Evolutionary conservation across 441 rosid genomes (phyloP).

Genomic region (Adansonia gregorii): DNA sequence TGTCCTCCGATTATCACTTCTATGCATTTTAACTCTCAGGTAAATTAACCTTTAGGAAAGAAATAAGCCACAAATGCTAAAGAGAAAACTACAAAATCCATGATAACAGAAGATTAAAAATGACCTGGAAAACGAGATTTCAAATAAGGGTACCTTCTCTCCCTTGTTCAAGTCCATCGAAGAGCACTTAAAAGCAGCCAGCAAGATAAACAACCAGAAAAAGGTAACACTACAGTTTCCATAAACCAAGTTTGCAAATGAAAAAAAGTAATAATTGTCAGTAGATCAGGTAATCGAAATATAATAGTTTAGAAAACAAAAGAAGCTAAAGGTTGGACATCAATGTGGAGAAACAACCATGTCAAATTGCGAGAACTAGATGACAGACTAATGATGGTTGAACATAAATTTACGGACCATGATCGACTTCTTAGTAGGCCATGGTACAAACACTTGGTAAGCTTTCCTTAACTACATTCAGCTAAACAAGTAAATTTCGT

Average conservation of each 20-base stretch:
- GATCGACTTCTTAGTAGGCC: slow-evolving; percentile 71
- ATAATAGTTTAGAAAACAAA: slow-evolving; percentile 47
- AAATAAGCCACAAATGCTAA: neutral
- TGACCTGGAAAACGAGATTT: slow-evolving; percentile 51
- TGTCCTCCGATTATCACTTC: slow-evolving; percentile 67
- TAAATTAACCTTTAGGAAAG: slow-evolving; percentile 30
- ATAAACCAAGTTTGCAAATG: slow-evolving; percentile 20
- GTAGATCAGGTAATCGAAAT: slow-evolving; percentile 12
- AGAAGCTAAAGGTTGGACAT: slow-evolving; percentile 47
- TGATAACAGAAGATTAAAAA: slow-evolving; percentile 50
- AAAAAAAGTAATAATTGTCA: slow-evolving; percentile 9
- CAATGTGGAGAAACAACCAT: slow-evolving; percentile 40
- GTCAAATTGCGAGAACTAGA: slow-evolving; percentile 64
- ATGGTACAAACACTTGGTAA: slow-evolving; percentile 86
- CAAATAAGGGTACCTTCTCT: slow-evolving; percentile 41
- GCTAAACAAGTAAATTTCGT: neutral
- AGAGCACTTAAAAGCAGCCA: slow-evolving; percentile 58
- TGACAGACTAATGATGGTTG: slow-evolving; percentile 87
- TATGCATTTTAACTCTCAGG: slow-evolving; percentile 76
- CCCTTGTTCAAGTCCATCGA: slow-evolving; percentile 63
- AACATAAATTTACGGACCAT: slow-evolving; percentile 72
- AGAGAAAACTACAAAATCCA: slow-evolving; percentile 24
- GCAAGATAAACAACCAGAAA: slow-evolving; percentile 49
- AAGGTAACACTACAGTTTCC: slow-evolving; percentile 43
- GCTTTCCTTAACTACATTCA: slow-evolving; percentile 20